These are phyloP conservation scores for Panaeolus papilionaceus DNA, from an alignment of 768 basidiomycete genomes.

Conservation along the genomic window DNA sequence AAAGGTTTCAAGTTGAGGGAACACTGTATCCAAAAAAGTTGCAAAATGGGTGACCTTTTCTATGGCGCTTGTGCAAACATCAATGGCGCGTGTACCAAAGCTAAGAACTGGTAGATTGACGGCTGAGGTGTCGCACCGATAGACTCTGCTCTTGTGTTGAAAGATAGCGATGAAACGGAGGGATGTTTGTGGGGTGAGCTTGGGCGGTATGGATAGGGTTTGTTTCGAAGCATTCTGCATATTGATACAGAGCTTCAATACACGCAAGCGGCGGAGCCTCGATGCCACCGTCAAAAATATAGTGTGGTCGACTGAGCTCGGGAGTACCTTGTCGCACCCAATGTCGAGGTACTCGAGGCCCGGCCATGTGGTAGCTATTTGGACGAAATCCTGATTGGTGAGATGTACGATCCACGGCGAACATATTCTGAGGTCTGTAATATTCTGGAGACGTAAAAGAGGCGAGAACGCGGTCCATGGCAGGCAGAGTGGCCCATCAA, in stretches of 20 bases:
- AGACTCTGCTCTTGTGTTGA: neutral
- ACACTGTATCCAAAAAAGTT: neutral
- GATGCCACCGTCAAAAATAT: neutral
- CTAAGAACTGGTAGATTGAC: neutral
- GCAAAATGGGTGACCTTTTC: conserved; percentile 1
- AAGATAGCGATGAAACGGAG: neutral
- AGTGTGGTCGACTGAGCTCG: neutral
- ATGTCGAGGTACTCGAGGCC: neutral
- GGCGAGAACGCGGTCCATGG: neutral
- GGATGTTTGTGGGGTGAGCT: neutral
- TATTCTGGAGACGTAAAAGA: neutral
- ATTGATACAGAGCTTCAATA: neutral
- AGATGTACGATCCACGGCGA: neutral
- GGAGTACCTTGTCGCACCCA: neutral
- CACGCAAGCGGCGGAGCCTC: neutral
- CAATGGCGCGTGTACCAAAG: neutral
- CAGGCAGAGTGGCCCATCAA: neutral
- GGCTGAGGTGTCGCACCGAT: neutral
- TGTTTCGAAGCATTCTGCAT: neutral
- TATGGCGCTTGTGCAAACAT: neutral
- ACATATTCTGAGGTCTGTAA: neutral
- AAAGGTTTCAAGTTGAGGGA: neutral
- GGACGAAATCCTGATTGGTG: neutral
- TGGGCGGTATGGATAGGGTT: neutral
- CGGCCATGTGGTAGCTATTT: neutral